Base-by-base conservation (phyloP, 2,329 filamentous ascomycete genomes). In the Beauveria medogensis region DNA sequence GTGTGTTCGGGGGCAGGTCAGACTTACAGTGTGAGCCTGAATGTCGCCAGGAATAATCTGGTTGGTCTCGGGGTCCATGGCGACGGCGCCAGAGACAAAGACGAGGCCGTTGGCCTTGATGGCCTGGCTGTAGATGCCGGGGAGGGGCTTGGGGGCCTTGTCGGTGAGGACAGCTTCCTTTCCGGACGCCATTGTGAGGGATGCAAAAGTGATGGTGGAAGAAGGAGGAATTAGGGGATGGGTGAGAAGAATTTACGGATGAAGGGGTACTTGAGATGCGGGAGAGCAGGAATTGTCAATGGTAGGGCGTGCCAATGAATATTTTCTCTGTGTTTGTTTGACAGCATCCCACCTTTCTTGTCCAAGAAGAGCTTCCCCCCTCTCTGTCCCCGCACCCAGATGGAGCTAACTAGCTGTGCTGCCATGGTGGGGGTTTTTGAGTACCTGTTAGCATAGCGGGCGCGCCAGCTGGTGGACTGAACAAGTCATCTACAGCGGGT, bases 61-160 rank as follows among this genome's bases (percentile, higher is more conserved):
- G 64, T 82, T 83, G 7, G 74, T 74, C 59, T 76, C 73, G 50
- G 80, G 76, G 71, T 89, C 85, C 65, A 85, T 84, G 64, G 87
- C 86, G 65, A 91, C 86, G 66, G 87, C 85, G 65, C 88, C 88
- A 0, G 87, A 90, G 70, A 88, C 82, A 74, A 84, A 91, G 73
- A 91, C 81, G 65, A 87, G 79, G 65, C 83, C 82, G 65, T 84
- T 84, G 63, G 87, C 87, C 67, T 83, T 80, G 73, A 91, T 86
- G 68, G 87, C 88, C 67, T 77, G 75, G 69, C 71, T 77, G 67
- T 76, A 76, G 64, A 78, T 72, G 64, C 68, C 68, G 6, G 75
- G 71, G 18, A 75, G 68, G 14, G 74, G 73, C 68, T 74, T 74
- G 50, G 75, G 74, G 44, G 75, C 74, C 66, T 77, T 75, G 51